Conservation (phyloP, 768 basidiomycete species). For the Daedaleopsis sinensis region DNA sequence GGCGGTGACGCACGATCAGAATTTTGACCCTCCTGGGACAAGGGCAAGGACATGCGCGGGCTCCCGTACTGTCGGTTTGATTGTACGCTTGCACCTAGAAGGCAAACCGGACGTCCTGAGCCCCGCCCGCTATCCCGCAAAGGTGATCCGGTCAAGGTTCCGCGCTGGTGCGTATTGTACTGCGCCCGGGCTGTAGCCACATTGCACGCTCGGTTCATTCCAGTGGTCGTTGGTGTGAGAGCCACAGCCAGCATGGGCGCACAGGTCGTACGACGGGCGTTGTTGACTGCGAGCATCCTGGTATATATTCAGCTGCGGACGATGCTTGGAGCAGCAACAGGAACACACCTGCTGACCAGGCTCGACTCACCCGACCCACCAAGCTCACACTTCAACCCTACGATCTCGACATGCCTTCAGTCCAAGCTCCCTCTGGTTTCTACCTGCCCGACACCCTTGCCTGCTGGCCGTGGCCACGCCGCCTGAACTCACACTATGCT, state of each 20-base stretch:
- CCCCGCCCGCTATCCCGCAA: too few relatives aligned
- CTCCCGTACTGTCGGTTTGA: too few relatives aligned
- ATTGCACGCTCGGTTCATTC: not conserved
- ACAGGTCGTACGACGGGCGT: not conserved
- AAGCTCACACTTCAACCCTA: not conserved
- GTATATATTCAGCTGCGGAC: not conserved
- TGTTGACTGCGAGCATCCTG: not conserved
- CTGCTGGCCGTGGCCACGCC: conserved; percentile 34
- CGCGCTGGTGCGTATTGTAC: not conserved
- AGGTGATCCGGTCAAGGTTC: too few relatives aligned
- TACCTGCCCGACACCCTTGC: conserved; percentile 31
- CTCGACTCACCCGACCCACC: not conserved
- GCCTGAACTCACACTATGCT: conserved; percentile 32
- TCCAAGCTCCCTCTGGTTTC: not conserved
- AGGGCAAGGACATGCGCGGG: too few relatives aligned
- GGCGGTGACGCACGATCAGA: too few relatives aligned
- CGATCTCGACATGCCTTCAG: not conserved
- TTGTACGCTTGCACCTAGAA: too few relatives aligned
- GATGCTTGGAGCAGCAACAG: not conserved
- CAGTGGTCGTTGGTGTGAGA: not conserved
- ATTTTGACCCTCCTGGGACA: too few relatives aligned
- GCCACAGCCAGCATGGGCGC: not conserved
- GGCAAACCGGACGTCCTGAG: too few relatives aligned
- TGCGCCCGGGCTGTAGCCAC: not conserved
- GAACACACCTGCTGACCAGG: not conserved